These are phyloP conservation scores for Grosmannia serpens DNA, from an alignment of 2,329 filamentous ascomycete genomes.

Conservation along the genomic window DNA sequence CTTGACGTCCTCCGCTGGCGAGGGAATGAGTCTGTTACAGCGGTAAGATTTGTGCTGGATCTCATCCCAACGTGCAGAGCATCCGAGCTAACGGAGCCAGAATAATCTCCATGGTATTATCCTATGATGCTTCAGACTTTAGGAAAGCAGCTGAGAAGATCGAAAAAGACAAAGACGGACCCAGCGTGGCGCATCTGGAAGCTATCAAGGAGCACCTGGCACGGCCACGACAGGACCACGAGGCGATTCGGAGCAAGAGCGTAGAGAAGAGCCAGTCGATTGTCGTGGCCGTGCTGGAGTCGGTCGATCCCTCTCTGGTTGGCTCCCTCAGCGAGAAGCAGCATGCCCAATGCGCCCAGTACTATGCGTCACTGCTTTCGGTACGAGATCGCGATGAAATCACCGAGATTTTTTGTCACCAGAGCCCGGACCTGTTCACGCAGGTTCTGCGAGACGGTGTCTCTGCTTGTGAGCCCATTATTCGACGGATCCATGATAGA, in stretches of 20 bases:
- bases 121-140: conserved; percentile 63
- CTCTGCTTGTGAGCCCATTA: conserved; percentile 61
- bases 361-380: conserved; percentile 58
- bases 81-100: conserved; percentile 22
- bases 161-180: conserved; percentile 47
- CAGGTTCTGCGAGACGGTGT: conserved; percentile 53
- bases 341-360: conserved; percentile 55
- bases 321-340: conserved; percentile 43
- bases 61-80: background rate
- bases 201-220: conserved; percentile 48
- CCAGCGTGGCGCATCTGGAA: conserved; percentile 48
- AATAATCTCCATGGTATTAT: conserved; percentile 61
- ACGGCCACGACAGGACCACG: conserved; percentile 42
- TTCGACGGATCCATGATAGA: conserved; percentile 57
- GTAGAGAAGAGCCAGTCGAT: conserved; percentile 44
- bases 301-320: conserved; percentile 32
- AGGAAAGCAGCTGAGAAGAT: conserved; percentile 53
- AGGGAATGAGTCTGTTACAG: conserved; percentile 73
- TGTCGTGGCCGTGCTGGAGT: conserved; percentile 51
- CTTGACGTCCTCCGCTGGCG: conserved; percentile 56
- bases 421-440: conserved; percentile 63
- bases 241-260: conserved; percentile 46
- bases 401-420: conserved; percentile 52
- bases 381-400: conserved; percentile 65
- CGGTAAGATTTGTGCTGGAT: conserved; percentile 18